Conservation (phyloP, 108 stramenopile genomes). For the Pseudonitzschia pungens region DNA sequence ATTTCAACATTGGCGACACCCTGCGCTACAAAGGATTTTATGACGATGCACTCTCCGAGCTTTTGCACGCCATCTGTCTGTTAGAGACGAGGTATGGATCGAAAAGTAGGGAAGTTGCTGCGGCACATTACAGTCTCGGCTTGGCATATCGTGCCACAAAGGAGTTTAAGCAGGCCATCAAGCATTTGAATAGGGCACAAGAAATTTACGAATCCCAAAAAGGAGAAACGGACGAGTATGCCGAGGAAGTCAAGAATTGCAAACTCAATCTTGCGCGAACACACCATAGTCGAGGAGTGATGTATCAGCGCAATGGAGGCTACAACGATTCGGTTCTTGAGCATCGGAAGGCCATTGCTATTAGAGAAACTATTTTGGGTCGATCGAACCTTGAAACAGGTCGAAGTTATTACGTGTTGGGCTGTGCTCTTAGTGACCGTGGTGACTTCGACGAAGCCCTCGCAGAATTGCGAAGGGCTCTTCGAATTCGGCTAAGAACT, state of each 20-base stretch:
- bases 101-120: slow-evolving; percentile 16
- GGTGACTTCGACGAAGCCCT: slow-evolving; percentile 46
- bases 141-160: slow-evolving; percentile 26
- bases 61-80: slow-evolving; percentile 29
- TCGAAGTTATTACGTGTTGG: slow-evolving; percentile 39
- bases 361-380: slow-evolving; percentile 36
- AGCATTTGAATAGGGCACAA: slow-evolving; percentile 25
- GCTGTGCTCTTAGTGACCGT: slow-evolving; percentile 39
- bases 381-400: slow-evolving; percentile 36
- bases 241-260: slow-evolving; percentile 21
- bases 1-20: slow-evolving; percentile 40
- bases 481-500: slow-evolving; percentile 17
- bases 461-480: slow-evolving; percentile 26
- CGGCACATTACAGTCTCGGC: slow-evolving; percentile 33
- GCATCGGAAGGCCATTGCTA: slow-evolving; percentile 41
- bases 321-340: slow-evolving; percentile 29
- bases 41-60: slow-evolving; percentile 36
- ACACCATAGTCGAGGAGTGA: slow-evolving; percentile 35
- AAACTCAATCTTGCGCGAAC: slow-evolving; percentile 34
- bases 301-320: slow-evolving; percentile 28
- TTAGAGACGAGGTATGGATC: slow-evolving; percentile 26
- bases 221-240: background rate
- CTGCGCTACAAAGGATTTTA: slow-evolving; percentile 38
- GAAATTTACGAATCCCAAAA: slow-evolving; percentile 15
- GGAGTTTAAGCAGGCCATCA: slow-evolving; percentile 27